Conservation (phyloP, 495 filamentous ascomycete genomes). For the Podospora australis region DNA sequence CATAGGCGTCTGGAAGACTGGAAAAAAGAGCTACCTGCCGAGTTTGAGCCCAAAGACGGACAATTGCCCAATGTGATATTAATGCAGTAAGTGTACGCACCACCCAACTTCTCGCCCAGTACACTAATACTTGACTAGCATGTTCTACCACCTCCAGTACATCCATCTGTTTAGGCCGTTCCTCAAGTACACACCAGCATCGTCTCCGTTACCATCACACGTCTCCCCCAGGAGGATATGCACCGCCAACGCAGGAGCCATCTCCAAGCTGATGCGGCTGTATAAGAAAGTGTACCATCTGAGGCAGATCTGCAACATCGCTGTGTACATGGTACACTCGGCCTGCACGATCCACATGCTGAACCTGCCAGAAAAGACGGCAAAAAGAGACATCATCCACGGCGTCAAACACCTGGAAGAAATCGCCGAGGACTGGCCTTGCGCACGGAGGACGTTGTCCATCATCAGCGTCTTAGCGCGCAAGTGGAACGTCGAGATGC, state of each 20-base stretch:
- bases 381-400: slow-evolving; percentile 80
- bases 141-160: slow-evolving; percentile 95
- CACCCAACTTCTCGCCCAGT: no score
- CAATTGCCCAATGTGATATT: slow-evolving; percentile 81
- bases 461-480: slow-evolving; percentile 80
- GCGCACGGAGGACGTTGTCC: slow-evolving; percentile 74
- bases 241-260: slow-evolving; percentile 77
- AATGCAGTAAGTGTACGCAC: slow-evolving; percentile 71
- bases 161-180: slow-evolving; percentile 98
- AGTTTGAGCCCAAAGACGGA: slow-evolving; percentile 85
- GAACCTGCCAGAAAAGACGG: slow-evolving; percentile 84
- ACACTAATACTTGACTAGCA: slow-evolving; percentile 50
- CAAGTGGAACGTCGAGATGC: slow-evolving; percentile 83
- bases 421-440: slow-evolving; percentile 91
- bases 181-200: slow-evolving; percentile 75
- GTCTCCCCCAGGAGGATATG: slow-evolving; percentile 88
- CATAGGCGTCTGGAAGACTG: slow-evolving; percentile 88
- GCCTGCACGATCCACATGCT: slow-evolving; percentile 93
- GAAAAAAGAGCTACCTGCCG: slow-evolving; percentile 77
- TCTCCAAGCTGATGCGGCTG: slow-evolving; percentile 84
- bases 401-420: slow-evolving; percentile 91
- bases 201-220: slow-evolving; percentile 76
- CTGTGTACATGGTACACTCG: slow-evolving; percentile 88
- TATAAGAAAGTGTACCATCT: slow-evolving; percentile 91
- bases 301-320: slow-evolving; percentile 90